Conservation (phyloP, 345 rosid species). For the Adansonia digitata region DNA sequence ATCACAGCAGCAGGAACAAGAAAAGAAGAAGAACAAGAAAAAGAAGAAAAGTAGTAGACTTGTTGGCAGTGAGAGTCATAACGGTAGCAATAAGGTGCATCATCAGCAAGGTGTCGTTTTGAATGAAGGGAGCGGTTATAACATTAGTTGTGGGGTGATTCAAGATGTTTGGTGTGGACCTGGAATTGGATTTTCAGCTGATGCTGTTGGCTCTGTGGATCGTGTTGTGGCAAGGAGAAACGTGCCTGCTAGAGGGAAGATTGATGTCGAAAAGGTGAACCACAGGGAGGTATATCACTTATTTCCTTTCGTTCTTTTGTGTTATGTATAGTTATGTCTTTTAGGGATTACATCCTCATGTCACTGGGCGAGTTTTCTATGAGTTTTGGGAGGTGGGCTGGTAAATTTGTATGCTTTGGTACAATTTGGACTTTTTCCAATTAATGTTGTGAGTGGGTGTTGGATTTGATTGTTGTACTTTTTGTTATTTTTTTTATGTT, state of each 20-base stretch:
- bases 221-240: constrained; percentile 61
- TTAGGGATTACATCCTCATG: background rate
- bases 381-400: background rate
- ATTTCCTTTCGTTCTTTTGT: too few relatives aligned
- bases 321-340: background rate
- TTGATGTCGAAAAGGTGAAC: constrained; percentile 47
- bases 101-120: constrained; percentile 1
- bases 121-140: constrained; percentile 8
- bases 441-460: background rate
- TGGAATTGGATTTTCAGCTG: constrained; percentile 77
- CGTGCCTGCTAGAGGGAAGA: constrained; percentile 54
- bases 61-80: constrained; percentile 23
- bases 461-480: too few relatives aligned
- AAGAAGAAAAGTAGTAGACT: constrained; percentile 23
- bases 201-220: constrained; percentile 65
- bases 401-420: background rate
- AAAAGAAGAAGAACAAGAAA: constrained; percentile 33
- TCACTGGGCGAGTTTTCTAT: background rate
- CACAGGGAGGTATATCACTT: constrained; percentile 52
- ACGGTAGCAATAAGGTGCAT: too few relatives aligned
- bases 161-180: constrained; percentile 96
- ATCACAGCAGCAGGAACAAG: constrained; percentile 19
- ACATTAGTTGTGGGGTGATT: constrained; percentile 38
- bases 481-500: too few relatives aligned
- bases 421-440: background rate